Conservation (phyloP, 345 rosid genomes). For the Capsella bursapastoris region DNA sequence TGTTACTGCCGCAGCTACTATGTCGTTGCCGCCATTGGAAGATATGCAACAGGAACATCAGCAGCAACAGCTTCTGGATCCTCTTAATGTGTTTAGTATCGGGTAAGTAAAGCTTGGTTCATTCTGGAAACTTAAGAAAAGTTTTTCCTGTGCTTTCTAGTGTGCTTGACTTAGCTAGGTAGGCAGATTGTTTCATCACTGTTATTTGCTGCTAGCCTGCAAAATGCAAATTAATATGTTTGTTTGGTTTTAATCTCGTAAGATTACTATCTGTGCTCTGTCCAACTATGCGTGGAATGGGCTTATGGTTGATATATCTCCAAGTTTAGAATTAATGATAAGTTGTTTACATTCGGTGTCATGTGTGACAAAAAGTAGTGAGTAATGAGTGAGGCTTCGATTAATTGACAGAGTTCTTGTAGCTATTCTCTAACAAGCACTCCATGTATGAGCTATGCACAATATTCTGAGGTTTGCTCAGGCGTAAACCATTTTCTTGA, state of each 20-base stretch:
- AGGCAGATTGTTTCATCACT: not conserved
- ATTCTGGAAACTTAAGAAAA: not conserved
- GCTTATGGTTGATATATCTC: conserved; percentile 7
- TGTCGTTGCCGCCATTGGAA: conserved; percentile 61
- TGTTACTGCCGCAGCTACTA: conserved; percentile 46
- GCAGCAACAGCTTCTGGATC: conserved; percentile 69
- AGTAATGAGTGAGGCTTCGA: not conserved
- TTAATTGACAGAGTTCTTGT: not conserved
- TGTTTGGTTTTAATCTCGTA: not conserved
- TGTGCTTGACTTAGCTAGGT: not conserved
- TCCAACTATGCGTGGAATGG: not conserved
- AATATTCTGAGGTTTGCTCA: not conserved
- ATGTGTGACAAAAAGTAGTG: conserved; percentile 14
- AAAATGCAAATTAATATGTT: not conserved
- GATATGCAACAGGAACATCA: conserved; percentile 45
- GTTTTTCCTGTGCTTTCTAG: not conserved
- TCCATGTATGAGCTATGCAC: conserved; percentile 5
- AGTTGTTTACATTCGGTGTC: not conserved
- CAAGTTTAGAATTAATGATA: not conserved
- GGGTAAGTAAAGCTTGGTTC: conserved; percentile 50
- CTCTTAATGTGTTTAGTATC: conserved; percentile 81
- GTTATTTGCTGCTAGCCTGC: not conserved
- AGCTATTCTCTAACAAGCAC: not conserved
- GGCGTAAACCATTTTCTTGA: not conserved
- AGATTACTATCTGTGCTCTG: not conserved